Base-by-base conservation (phyloP, 2,329 filamentous ascomycete genomes). In the Thelonectria discophora region DNA sequence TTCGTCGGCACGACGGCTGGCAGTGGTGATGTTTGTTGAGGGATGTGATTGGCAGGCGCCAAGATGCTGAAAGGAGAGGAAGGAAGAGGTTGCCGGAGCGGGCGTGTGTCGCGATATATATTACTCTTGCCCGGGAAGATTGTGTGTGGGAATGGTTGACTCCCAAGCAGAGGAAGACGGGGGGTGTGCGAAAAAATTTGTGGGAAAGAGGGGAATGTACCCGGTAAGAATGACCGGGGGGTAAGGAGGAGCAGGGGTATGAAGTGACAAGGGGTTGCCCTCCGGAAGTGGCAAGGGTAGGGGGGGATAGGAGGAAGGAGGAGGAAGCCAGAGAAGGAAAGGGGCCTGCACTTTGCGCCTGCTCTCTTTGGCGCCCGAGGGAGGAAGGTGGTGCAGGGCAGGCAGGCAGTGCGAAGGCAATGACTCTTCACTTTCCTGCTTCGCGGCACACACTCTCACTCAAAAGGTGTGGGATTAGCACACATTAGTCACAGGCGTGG, bases 31-130 rank as follows among this genome's bases (percentile, higher is more conserved):
- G 48, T 48, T 62, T 66, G 65, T 61, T 60, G 52, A 55, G 51
- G 46, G 59, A 55, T 61, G n/a, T 67, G 57, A 63, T 76, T 78
- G 77, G 77, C 77, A 76, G 66, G 64, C 66, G 77, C 76, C 76
- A 78, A 77, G 73, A 71, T 72, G 69, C 66, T 72, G 70, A 58
- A 56, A 68, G 69, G 64, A 58, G 68, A 70, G 71, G 67, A n/a
- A 65, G 69, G 63, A 55, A 68, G 71, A 67, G 65, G 62, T 66
- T 63, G 65, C 62, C 58, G 55, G 63, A 64, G 70, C 65, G 74
- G 66, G 74, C 65, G 72, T 71, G 69, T 61, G 69, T 68, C 65
- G 65, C 66, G 67, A 69, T 74, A 75, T 77, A 75, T 76, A 75
- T 73, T 73, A 60, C 65, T 64, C 52, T 45, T 52, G 34, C 9